Evolutionary conservation across 306 rosid species (phyloP), one percentile per base, ranked within the genome.

Genomic region (Cotoneaster glaucophyllus): DNA sequence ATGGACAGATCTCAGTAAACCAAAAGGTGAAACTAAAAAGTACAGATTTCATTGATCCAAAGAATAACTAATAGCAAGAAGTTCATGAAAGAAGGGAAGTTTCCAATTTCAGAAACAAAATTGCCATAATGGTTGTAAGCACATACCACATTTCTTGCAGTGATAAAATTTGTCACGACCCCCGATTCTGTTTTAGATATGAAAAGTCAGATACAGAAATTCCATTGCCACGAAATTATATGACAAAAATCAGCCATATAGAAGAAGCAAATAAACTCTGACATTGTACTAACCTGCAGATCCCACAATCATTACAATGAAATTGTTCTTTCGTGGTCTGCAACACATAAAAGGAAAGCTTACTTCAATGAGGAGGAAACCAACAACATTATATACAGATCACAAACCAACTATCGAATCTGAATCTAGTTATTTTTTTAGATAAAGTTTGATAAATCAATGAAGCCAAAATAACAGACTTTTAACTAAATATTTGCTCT

Each of bases 241-340:
- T 48, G 67, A 37, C 18, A 39, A 64, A 43, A 19, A 64, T 52
- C 11, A 59, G 69, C 54, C 64, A 24, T 22, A 17, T 4, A 31
- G 11, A 32, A 58, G 28, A 29, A 57, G n/a, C 26, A 59, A 6
- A 48, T 18, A 12, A 34, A 58, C 6, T 22, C 39, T 44, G 65
- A 78, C 70, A 48, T 56, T 48, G 67, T 24, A 70, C 84, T 65
- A 50, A 95, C 97, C 99, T 92, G 86, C 98, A 95, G 84, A 95
- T 92, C 85, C 99, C 99, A 83, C 99, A 95, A 76, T 95, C 97
- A 56, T 88, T 82, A 70, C 98, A 95, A 80, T 95, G 99, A 86
- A 95, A 95, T 71, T 89, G 93, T 31, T 77, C 87, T 83, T 90
- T 95, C 71, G 81, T 86, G 0, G 72, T 82, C 99, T 95, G 92